Base-by-base conservation (phyloP, 2,329 filamentous ascomycete genomes). In the Aspergillus intermedius region DNA sequence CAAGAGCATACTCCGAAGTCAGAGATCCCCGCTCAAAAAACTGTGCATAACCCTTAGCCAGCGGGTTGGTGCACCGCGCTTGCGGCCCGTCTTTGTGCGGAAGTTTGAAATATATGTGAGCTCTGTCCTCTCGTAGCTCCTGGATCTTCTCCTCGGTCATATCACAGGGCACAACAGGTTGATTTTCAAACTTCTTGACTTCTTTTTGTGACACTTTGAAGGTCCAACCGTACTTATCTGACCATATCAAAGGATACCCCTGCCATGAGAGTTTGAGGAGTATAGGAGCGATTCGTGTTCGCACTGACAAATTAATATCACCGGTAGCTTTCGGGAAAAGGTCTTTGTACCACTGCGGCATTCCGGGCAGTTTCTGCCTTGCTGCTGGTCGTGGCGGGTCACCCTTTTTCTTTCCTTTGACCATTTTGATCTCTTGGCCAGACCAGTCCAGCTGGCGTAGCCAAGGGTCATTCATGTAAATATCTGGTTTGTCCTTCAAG, bases 261-360 rank as follows among this genome's bases (percentile, higher is more conserved):
- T 96, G 88, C 93, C 93, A 98, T 0, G 86, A 78, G 41, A 98
- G 72, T 53, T 85, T 86, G 5, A 98, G 74, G 10, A 98, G 73
- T 15, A 98, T 73, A 0, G 93, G 90, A 1, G 93, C 87, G 59
- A 96, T 83, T 46, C 94, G 82, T 30, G 90, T 94, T 42, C 94
- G 82, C 0, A 97, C 91, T 0, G 88, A 88, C 15, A 98, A 73
- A 51, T 76, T 84, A 49, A 96, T 93, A 0, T 69, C 41, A 7
- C 78, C 73, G 50, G 83, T 80, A 21, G 72, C 84, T 49, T 82
- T 89, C 1, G 78, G 59, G 59, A 94, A 95, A 1, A 98, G 74
- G 64, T 90, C 89, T 62, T 93, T 96, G 71, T 95, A 98, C 93
- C 93, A 98, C 55, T 87, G 79, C 0, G 93, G 93, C 86, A 88